A percentile compares a stretch with the other conserved stretches of the same genome.
phyloP scores from a whole-genome alignment of 768 basidiomycete species.

The Boletus sp. region DNA sequence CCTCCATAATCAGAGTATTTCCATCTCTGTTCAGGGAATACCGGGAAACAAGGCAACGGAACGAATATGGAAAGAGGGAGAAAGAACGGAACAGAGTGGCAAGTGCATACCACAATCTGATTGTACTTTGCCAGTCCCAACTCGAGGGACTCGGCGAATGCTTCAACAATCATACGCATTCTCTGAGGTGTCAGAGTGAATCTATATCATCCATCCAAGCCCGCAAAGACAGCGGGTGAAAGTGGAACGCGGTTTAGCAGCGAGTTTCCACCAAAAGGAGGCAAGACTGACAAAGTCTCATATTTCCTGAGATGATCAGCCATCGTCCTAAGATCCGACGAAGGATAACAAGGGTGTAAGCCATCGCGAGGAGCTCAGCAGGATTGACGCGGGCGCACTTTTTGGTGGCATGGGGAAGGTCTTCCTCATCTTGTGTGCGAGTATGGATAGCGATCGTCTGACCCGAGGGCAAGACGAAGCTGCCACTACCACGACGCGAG shows the following conservation, averaged over 20 bases:
- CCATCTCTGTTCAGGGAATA: conserved; percentile 1
- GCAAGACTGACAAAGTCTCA: conserved; percentile 69
- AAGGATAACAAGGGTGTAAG: conserved; percentile 5
- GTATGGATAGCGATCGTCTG: conserved; percentile 85
- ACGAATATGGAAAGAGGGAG: conserved; percentile 2
- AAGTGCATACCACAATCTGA: conserved; percentile 81
- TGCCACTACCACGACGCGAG: conserved; percentile 79
- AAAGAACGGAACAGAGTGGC: neutral
- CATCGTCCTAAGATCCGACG: conserved; percentile 64
- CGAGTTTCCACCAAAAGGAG: neutral
- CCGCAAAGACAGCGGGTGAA: neutral
- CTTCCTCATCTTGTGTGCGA: conserved; percentile 82
- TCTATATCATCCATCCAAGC: conserved; percentile 35
- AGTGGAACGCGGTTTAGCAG: conserved; percentile 2
- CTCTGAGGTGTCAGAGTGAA: conserved; percentile 87
- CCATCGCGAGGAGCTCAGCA: neutral
- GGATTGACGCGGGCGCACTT: conserved; percentile 47
- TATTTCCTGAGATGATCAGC: conserved; percentile 91
- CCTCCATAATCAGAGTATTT: neutral
- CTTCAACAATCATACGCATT: conserved; percentile 96
- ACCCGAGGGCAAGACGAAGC: conserved; percentile 67
- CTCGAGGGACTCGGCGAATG: conserved; percentile 91
- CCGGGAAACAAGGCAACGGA: conserved; percentile 2
- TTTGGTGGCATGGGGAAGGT: conserved; percentile 92
- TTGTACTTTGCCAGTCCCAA: conserved; percentile 76